Evolutionary conservation across 2,329 filamentous ascomycete species (phyloP).

Genomic region (Cordyceps pruinosa): DNA sequence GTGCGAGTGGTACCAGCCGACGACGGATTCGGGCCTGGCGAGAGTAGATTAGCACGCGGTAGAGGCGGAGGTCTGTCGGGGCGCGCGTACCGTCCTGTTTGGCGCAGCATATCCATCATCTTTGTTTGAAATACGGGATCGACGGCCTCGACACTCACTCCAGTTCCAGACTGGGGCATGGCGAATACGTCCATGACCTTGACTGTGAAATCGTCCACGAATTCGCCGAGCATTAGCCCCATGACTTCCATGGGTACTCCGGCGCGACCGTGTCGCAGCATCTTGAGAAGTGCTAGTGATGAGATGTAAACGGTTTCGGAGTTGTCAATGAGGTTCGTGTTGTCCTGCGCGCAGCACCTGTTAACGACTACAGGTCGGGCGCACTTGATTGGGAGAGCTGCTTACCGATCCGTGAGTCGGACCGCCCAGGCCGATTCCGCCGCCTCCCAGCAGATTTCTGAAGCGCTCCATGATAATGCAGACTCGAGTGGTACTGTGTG

Average conservation of each 20-base stretch:
- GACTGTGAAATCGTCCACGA: constrained; percentile 98
- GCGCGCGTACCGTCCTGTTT: constrained; percentile 78
- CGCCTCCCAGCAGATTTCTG: constrained; percentile 77
- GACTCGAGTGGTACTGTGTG: neutral
- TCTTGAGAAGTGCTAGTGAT: constrained; percentile 92
- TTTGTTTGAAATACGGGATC: constrained; percentile 99
- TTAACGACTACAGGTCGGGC: constrained; percentile 13
- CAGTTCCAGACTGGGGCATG: constrained; percentile 97
- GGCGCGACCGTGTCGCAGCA: constrained; percentile 93
- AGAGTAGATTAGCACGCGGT: constrained; percentile 13
- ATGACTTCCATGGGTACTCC: constrained; percentile 99
- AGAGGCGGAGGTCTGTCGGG: neutral
- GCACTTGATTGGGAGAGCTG: constrained; percentile 12
- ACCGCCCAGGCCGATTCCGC: constrained; percentile 59
- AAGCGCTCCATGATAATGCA: constrained; percentile 72
- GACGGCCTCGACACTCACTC: constrained; percentile 95
- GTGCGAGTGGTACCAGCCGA: constrained; percentile 99
- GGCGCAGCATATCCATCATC: constrained; percentile 99
- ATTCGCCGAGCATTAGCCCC: constrained; percentile 97
- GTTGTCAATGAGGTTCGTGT: constrained; percentile 89
- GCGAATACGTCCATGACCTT: constrained; percentile 98
- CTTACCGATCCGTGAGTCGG: constrained; percentile 34
- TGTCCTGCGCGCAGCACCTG: constrained; percentile 54
- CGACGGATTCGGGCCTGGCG: constrained; percentile 82
- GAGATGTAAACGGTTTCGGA: constrained; percentile 99